Base-by-base conservation (phyloP, 1,284 basidiomycete species). In the Thelephora terrestris region DNA sequence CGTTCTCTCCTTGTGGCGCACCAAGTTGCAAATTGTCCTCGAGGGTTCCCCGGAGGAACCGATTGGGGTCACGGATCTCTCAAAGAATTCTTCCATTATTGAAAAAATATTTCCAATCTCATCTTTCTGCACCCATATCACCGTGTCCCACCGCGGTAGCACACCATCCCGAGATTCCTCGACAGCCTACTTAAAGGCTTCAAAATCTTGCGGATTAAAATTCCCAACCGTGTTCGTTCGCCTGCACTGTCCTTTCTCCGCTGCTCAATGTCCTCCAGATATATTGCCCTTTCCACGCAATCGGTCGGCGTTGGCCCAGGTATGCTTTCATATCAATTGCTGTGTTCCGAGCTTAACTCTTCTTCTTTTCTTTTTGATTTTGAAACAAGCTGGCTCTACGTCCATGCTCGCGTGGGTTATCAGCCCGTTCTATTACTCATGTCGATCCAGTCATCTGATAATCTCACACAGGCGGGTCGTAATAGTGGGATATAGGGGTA, bases 331-430 rank as follows among this genome's bases (percentile, higher is more conserved):
- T 6, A 32, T 10, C 29, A 12, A 12, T 12, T n/a, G 39, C 25
- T 42, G 9, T 43, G 45, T 39, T 32, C 29, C 49, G 42, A 18
- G 24, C 38, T 35, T 37, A 34, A n/a, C 39, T 27, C 34, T 43
- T 37, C 12, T 38, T 42, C 38, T 29, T 43, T 46, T 47, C 9
- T 25, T 32, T 21, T 45, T 36, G 45, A 44, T 39, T 32, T 32
- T 12, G 3, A 32, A 32, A 32, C 14, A 32, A 64, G 82, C 84
- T 3, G 84, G 84, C 7, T 81, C 79, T 20, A 87, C 85, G 1
- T 75, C 77, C 25, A 83, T 87, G 79, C 69, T 87, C 32, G 85
- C 83, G 85, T 87, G 29, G 14, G 29, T 14, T 12, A 10, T 12
- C 4, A 12, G 14, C 29, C 65, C 52, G 78, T 70, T 18, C 46